These are phyloP conservation scores for Leccinum obscurum DNA, from an alignment of 768 basidiomycete genomes.

Conservation along the genomic window DNA sequence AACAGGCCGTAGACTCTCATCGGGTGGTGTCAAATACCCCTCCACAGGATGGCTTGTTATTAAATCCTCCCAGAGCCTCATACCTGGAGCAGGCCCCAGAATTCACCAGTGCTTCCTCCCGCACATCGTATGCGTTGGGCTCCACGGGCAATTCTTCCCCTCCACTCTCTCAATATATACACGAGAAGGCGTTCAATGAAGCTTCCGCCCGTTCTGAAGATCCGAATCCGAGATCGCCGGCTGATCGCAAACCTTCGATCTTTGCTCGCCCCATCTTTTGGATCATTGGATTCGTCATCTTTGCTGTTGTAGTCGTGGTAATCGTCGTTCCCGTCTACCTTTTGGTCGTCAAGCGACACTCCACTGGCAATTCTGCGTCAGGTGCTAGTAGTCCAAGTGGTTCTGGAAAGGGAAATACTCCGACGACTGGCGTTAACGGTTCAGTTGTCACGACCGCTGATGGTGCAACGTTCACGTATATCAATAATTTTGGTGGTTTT, in stretches of 20 bases:
- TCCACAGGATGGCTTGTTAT: background rate
- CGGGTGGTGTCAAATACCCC: slow-evolving; percentile 14
- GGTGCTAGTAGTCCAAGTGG: background rate
- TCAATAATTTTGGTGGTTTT: slow-evolving; percentile 73
- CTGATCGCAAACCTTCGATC: slow-evolving; percentile 19
- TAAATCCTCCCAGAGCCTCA: slow-evolving; percentile 27
- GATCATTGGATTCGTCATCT: slow-evolving; percentile 29
- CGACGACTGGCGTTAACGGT: slow-evolving; percentile 62
- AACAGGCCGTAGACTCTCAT: slow-evolving; percentile 14
- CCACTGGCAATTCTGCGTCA: slow-evolving; percentile 4
- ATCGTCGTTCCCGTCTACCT: slow-evolving; percentile 45
- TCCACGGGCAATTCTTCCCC: slow-evolving; percentile 26
- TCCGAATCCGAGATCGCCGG: background rate
- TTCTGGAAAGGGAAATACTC: slow-evolving; percentile 9
- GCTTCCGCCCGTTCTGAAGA: slow-evolving; percentile 2
- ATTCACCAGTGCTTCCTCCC: slow-evolving; percentile 17
- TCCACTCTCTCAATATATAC: slow-evolving; percentile 18
- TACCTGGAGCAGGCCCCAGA: slow-evolving; percentile 28
- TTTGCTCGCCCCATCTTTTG: slow-evolving; percentile 27
- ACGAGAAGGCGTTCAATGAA: slow-evolving; percentile 19
- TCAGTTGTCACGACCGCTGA: slow-evolving; percentile 62
- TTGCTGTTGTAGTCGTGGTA: slow-evolving; percentile 35
- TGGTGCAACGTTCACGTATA: slow-evolving; percentile 74
- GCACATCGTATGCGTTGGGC: slow-evolving; percentile 20
- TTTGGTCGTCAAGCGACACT: slow-evolving; percentile 26